Conservation (phyloP, 1,139 yeast genomes). For the Yamadazyma songkhlaensis region DNA sequence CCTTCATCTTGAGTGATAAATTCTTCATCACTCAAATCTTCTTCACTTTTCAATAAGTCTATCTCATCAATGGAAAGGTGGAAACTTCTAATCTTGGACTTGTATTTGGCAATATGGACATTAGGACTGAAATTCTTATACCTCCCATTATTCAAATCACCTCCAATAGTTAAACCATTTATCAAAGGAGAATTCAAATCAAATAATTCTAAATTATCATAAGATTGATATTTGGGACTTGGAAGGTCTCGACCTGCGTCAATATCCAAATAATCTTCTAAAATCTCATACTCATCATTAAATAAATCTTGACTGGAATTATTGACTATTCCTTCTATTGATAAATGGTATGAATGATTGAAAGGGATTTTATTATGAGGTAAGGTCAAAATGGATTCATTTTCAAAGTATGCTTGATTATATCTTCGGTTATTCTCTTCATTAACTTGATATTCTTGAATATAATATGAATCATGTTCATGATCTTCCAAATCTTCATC, state of each 20-base stretch:
- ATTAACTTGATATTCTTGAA: slow-evolving; percentile 7
- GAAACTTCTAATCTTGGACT: slow-evolving; percentile 20
- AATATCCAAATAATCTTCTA: slow-evolving; percentile 33
- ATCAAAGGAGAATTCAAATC: slow-evolving; percentile 36
- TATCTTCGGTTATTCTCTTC: slow-evolving; percentile 7
- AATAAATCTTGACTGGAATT: slow-evolving; percentile 10
- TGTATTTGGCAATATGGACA: slow-evolving; percentile 10
- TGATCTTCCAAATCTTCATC: slow-evolving; percentile 7
- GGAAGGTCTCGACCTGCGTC: slow-evolving; percentile 3
- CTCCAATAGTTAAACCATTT: slow-evolving; percentile 37
- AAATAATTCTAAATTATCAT: slow-evolving; percentile 21
- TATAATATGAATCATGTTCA: slow-evolving; percentile 7
- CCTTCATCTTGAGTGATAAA: neutral
- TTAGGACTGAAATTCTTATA: slow-evolving; percentile 13
- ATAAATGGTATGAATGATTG: slow-evolving; percentile 28
- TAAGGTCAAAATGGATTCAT: slow-evolving; percentile 7
- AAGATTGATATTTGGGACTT: slow-evolving; percentile 8
- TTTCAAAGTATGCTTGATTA: slow-evolving; percentile 11
- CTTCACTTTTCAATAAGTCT: slow-evolving; percentile 11
- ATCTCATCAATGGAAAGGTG: slow-evolving; percentile 33
- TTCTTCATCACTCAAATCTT: neutral
- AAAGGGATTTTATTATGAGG: slow-evolving; percentile 16
- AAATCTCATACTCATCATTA: slow-evolving; percentile 25
- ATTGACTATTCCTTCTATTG: slow-evolving; percentile 24
- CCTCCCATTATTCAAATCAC: slow-evolving; percentile 17